Percentiles rank a stretch among this genome's conserved stretches.
Evolutionary conservation across 2,329 filamentous ascomycete species (phyloP).

Genomic region (Teratosphaeria gauchensis): DNA sequence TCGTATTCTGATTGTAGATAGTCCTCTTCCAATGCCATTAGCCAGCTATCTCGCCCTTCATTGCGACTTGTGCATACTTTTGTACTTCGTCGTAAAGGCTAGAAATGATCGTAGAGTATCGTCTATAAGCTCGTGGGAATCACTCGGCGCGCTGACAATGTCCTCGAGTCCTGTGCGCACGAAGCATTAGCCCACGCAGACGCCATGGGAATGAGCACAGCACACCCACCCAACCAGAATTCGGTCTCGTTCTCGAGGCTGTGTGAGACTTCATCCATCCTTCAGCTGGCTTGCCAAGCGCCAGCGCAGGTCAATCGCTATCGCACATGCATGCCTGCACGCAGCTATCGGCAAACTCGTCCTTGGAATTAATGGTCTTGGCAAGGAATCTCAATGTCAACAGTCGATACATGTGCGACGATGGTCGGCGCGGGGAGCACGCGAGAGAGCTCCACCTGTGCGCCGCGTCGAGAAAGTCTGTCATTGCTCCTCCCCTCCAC

Average conservation of each 20-base stretch:
- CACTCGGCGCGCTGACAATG: conserved; percentile 51
- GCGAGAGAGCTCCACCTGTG: not conserved
- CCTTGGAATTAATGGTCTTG: not conserved
- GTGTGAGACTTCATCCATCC: conserved; percentile 55
- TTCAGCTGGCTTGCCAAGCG: conserved; percentile 12
- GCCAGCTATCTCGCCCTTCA: not conserved
- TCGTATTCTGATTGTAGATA: conserved; percentile 70
- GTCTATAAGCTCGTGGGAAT: conserved; percentile 62
- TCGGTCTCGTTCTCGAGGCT: conserved; percentile 70
- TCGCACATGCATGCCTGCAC: conserved; percentile 4
- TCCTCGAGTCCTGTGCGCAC: conserved; percentile 51
- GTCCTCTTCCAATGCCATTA: conserved; percentile 42
- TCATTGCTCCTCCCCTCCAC: too few species aligned
- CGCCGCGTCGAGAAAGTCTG: not conserved
- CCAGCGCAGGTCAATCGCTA: conserved; percentile 7
- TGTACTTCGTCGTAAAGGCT: conserved; percentile 63
- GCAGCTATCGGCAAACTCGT: not conserved
- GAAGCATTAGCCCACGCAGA: not conserved
- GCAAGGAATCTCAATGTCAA: not conserved
- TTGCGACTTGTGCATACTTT: conserved; percentile 38
- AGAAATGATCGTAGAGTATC: conserved; percentile 79
- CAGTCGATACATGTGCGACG: not conserved
- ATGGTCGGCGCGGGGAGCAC: not conserved
- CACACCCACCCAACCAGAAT: conserved; percentile 74
- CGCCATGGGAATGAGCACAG: not conserved